Conservation (phyloP, 768 basidiomycete genomes). For the Leccinum ochraceum region DNA sequence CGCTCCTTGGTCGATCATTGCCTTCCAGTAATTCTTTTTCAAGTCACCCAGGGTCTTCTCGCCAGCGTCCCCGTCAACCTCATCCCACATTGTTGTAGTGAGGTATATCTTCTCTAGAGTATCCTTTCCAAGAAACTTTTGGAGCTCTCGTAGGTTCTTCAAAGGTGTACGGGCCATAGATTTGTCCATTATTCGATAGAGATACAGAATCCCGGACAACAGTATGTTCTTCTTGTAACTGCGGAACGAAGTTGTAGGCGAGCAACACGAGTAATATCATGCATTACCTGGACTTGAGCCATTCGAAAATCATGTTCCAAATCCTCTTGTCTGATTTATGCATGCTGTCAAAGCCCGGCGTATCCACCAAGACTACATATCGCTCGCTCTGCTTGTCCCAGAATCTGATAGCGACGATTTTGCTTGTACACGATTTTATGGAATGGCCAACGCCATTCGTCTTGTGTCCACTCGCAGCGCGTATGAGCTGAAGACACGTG, state of each 20-base stretch:
- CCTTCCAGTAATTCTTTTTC: background rate
- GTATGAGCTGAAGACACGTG: slow-evolving; percentile 11
- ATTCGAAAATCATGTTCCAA: slow-evolving; percentile 9
- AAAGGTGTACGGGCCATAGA: slow-evolving; percentile 35
- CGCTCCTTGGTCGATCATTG: background rate
- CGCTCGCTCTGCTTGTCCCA: background rate
- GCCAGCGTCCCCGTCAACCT: background rate
- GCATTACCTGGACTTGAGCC: slow-evolving; percentile 18
- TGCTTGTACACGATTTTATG: slow-evolving; percentile 13
- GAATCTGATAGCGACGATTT: slow-evolving; percentile 11
- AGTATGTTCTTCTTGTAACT: slow-evolving; percentile 11
- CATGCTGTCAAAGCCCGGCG: slow-evolving; percentile 26
- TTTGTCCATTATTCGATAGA: slow-evolving; percentile 42
- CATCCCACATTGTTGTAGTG: slow-evolving; percentile 41
- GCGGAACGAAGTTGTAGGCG: background rate
- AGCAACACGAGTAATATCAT: background rate
- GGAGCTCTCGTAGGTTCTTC: slow-evolving; percentile 37
- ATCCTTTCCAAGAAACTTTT: slow-evolving; percentile 27
- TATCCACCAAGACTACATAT: slow-evolving; percentile 25
- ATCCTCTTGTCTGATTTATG: slow-evolving; percentile 13
- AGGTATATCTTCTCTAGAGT: slow-evolving; percentile 35
- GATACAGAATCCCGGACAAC: slow-evolving; percentile 39
- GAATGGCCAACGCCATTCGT: slow-evolving; percentile 8
- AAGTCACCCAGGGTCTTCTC: background rate
- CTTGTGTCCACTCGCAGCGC: slow-evolving; percentile 2